A percentile compares a stretch with the other conserved stretches of the same genome.
Conservation (phyloP, 192 early-diverging fungal genomes). For the Umbelopsis sp. region DNA sequence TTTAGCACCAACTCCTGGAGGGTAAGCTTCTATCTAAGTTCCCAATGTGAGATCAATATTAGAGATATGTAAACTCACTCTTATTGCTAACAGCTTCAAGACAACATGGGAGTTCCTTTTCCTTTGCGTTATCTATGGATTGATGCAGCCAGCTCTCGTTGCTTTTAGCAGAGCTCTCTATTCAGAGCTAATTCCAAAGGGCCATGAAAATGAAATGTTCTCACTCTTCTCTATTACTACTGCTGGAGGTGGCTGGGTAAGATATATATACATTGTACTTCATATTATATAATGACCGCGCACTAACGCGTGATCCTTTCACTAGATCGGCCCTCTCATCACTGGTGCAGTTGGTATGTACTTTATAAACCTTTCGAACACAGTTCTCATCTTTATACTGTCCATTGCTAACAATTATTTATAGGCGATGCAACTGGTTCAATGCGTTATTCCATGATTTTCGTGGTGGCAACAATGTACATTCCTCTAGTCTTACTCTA, state of each 20-base stretch:
- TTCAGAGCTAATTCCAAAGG: slow-evolving; percentile 60
- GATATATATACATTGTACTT: neutral
- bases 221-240: slow-evolving; percentile 59
- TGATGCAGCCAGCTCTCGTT: slow-evolving; percentile 42
- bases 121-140: slow-evolving; percentile 51
- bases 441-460: slow-evolving; percentile 4
- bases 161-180: slow-evolving; percentile 51
- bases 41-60: neutral
- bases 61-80: neutral
- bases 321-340: neutral
- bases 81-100: slow-evolving; percentile 41
- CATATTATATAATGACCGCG: neutral
- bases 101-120: slow-evolving; percentile 46
- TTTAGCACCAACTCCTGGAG: slow-evolving; percentile 23
- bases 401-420: too few relatives aligned
- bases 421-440: neutral
- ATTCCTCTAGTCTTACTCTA: neutral
- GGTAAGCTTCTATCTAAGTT: neutral
- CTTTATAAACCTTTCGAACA: neutral
- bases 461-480: neutral
- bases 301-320: neutral
- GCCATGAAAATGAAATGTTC: slow-evolving; percentile 67
- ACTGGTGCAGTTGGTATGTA: slow-evolving; percentile 1
- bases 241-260: slow-evolving; percentile 9
- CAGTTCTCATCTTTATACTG: neutral